Percentiles rank a stretch among this genome's conserved stretches.
Evolutionary conservation across 1,284 basidiomycete genomes (phyloP).

Genomic region (Microbotryum lychnidis-dioicae): DNA sequence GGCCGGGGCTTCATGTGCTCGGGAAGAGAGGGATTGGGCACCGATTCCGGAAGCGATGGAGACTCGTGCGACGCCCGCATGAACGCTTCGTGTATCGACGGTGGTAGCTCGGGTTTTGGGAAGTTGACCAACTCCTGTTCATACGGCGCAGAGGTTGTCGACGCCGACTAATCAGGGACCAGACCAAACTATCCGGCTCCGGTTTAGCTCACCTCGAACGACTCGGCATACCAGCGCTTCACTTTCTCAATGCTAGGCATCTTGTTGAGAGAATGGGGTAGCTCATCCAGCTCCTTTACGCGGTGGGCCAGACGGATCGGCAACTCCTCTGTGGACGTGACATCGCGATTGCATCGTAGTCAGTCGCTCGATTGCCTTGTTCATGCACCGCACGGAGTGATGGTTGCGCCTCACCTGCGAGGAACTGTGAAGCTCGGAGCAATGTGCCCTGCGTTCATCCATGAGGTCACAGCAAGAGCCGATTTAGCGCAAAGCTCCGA

Average conservation of each 20-base stretch:
- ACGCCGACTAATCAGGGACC: too few relatives aligned
- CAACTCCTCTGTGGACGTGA: conserved; percentile 59
- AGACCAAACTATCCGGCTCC: neutral
- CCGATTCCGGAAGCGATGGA: conserved; percentile 44
- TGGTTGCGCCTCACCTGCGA: conserved; percentile 51
- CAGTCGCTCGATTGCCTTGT: too few relatives aligned
- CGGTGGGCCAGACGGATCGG: conserved; percentile 92
- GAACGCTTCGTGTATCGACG: conserved; percentile 60
- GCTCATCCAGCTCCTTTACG: conserved; percentile 89
- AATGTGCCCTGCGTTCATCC: conserved; percentile 58
- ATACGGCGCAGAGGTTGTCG: too few relatives aligned
- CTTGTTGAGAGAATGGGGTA: conserved; percentile 81
- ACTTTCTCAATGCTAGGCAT: conserved; percentile 94
- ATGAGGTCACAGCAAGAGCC: too few relatives aligned
- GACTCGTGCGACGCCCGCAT: conserved; percentile 27
- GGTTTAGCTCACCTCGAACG: conserved; percentile 68
- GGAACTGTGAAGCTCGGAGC: conserved; percentile 74
- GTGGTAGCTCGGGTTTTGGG: conserved; percentile 62
- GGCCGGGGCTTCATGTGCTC: conserved; percentile 35
- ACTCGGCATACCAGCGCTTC: conserved; percentile 98
- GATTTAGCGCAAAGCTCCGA: too few relatives aligned
- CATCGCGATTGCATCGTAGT: too few relatives aligned
- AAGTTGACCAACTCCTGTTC: conserved; percentile 76
- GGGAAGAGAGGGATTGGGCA: conserved; percentile 60
- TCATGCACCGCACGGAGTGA: neutral